These are phyloP conservation scores for Fraxinus greggii DNA, from an alignment of 305 asterid species.

Conservation along the genomic window DNA sequence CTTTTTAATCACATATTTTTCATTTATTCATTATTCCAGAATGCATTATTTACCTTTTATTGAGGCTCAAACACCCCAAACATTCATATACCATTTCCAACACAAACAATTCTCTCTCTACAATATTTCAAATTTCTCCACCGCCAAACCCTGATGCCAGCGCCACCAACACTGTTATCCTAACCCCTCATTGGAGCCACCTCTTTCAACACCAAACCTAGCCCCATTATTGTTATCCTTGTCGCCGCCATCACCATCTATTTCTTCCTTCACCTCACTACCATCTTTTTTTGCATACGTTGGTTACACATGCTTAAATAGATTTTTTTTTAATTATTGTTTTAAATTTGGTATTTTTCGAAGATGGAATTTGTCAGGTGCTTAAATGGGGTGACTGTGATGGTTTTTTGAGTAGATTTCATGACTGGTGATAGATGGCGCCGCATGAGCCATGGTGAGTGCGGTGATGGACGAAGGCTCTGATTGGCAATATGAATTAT, in stretches of 20 bases:
- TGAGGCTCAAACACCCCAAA: no score
- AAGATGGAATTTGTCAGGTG: not conserved
- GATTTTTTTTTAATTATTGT: no score
- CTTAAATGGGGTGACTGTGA: not conserved
- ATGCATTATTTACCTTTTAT: no score
- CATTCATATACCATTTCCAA: not conserved
- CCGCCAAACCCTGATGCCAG: not conserved
- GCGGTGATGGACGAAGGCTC: not conserved
- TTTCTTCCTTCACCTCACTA: no score
- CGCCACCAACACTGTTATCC: not conserved
- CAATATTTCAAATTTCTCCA: not conserved
- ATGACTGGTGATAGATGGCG: not conserved
- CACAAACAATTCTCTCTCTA: not conserved
- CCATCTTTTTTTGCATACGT: not conserved
- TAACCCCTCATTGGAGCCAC: no score
- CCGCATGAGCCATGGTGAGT: not conserved
- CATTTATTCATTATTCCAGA: no score
- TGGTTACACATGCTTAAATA: not conserved
- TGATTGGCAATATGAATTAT: not conserved
- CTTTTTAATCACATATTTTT: no score
- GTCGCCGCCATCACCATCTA: no score
- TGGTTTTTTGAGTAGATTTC: not conserved
- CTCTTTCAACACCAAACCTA: no score
- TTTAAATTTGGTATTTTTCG: not conserved
- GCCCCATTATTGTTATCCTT: no score